Evolutionary conservation across 129 eudicot genomes (phyloP), one percentile per base, ranked within the genome.

Genomic region (Tagetes patula): DNA sequence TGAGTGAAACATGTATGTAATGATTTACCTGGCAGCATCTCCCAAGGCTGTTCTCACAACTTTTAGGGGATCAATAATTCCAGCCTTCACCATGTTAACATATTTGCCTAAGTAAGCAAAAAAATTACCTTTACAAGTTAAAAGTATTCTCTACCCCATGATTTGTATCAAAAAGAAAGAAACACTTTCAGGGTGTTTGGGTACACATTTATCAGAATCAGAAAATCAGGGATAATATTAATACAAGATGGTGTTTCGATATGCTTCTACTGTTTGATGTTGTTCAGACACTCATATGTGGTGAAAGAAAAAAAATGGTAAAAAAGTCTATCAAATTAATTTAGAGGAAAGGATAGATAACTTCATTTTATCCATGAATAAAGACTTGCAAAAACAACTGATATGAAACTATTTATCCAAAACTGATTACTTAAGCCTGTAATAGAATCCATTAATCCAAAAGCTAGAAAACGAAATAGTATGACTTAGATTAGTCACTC

Each of bases 11-110:
- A 54, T 54, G 34, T 27, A 20, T 27, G 36, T 34, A 32, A 72
- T 66, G 58, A 63, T 67, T 84, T 75, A 87, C 98, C 98, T 92
- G 79, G 95, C 89, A 76, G 98, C 98, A 81, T 93, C 96, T 66
- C 75, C 86, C 52, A 93, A 86, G 58, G 96, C 98, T 43, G 96
- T 93, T 83, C 96, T 87, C 65, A 93, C 80, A 63, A 93, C 98
- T 77, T 93, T 93, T 42, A 90, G 66, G 36, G 98, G 98, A 83
- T 93, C 98, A 1, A 93, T 84, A 27, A 93, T 93, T 81, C 98
- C 98, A 53, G 96, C 86, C 66, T 86, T 79, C 79, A 90, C 92
- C 98, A 90, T 93, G 80, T 90, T 65, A 33, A 90, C 96, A 47
- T 87, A 93, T 75, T 84, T 65, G 31, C 96, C 98, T 93, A 82